Evolutionary conservation across 345 rosid genomes (phyloP).

Genomic region (Eucalyptus guilfoylei): DNA sequence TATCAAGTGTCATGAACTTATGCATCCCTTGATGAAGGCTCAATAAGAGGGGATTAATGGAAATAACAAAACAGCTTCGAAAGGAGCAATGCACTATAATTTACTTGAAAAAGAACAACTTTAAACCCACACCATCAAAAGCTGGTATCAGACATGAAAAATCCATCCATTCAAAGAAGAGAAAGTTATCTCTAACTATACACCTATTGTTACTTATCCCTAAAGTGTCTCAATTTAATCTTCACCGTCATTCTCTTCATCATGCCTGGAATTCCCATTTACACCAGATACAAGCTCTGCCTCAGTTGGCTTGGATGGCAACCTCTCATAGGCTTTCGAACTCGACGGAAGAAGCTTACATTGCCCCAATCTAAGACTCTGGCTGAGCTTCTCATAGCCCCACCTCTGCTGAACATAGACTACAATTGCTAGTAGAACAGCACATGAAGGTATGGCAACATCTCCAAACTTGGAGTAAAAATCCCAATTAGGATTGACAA

Average conservation of each 20-base stretch:
- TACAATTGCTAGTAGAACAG: conserved; percentile 37
- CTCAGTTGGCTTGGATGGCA: conserved; percentile 47
- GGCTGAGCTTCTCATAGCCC: conserved; percentile 60
- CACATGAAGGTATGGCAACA: conserved; percentile 51
- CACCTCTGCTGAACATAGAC: conserved; percentile 76
- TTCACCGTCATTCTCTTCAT: conserved; percentile 14
- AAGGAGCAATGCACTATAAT: not conserved
- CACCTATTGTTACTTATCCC: not conserved
- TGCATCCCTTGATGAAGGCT: not conserved
- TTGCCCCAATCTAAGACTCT: conserved; percentile 29
- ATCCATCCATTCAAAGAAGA: not conserved
- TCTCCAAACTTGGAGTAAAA: conserved; percentile 77
- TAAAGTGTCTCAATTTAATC: conserved; percentile 9
- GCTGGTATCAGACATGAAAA: not conserved
- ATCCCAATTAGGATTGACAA: conserved; percentile 56
- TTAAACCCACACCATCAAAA: not conserved
- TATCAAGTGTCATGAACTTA: not conserved
- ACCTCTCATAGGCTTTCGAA: conserved; percentile 51
- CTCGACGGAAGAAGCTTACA: conserved; percentile 46
- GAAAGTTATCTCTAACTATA: not conserved
- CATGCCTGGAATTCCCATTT: conserved; percentile 11
- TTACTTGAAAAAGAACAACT: not conserved
- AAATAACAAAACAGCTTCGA: not conserved
- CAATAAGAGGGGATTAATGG: not conserved
- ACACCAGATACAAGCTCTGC: conserved; percentile 50